phyloP scores from a whole-genome alignment of 139 green algal genomes.

The Chlorella vulgaris region DNA sequence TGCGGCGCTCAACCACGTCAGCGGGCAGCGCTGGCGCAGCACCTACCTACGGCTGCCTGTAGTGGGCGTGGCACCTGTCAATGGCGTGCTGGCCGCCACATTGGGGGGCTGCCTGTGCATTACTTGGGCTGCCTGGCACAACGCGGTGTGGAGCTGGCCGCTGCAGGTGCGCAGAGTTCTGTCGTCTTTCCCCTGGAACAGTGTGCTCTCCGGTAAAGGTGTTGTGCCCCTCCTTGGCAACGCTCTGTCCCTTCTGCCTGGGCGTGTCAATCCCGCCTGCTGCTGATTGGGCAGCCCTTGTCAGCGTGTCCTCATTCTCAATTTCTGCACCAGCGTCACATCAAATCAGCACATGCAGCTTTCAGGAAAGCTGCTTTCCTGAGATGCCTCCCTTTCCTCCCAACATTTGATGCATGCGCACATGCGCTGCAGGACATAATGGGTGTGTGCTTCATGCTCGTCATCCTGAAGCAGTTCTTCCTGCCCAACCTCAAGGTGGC shows the following conservation, averaged over 20 bases:
- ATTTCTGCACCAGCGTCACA: no score
- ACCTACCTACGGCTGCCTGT: constrained; percentile 14
- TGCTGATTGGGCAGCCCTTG: no score
- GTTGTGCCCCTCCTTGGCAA: no score
- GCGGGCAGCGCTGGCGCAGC: neutral
- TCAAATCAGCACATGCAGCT: no score
- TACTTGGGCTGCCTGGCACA: constrained; percentile 47
- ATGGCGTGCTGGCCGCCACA: constrained; percentile 24
- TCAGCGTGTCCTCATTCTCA: neutral
- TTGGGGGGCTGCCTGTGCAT: constrained; percentile 38
- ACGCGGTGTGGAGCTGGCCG: constrained; percentile 65
- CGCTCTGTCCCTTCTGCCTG: no score
- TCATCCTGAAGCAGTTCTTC: constrained; percentile 63
- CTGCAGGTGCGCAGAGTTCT: constrained; percentile 53
- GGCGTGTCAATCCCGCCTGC: no score
- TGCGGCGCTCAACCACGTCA: constrained; percentile 22
- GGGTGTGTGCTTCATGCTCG: constrained; percentile 71
- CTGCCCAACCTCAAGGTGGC: constrained; percentile 52
- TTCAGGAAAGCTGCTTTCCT: no score
- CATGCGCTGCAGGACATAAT: constrained; percentile 71
- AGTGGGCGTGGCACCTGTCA: neutral
- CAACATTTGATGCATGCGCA: no score
- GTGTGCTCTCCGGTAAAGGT: no score
- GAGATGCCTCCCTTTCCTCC: no score
- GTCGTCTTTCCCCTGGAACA: no score